phyloP scores from a whole-genome alignment of 495 filamentous ascomycete species.

The Penicillium manginii region DNA sequence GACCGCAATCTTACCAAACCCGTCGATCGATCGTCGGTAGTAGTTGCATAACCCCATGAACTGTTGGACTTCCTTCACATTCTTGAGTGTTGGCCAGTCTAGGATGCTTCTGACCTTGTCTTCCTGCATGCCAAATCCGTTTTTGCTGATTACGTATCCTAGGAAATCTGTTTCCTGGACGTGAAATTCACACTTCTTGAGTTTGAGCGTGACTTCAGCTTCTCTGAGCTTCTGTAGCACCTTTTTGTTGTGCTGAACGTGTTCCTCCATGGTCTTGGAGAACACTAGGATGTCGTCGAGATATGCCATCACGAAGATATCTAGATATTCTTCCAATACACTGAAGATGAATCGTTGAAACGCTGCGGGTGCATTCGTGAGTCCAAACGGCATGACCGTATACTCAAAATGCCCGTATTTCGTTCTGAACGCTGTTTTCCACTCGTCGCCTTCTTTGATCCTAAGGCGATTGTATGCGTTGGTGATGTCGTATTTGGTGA shows the following conservation, averaged over 20 bases:
- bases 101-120: slow-evolving; percentile 17
- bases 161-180: slow-evolving; percentile 12
- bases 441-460: slow-evolving; percentile 26
- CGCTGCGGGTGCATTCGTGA: slow-evolving; percentile 14
- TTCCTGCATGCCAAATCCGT: slow-evolving; percentile 14
- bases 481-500: slow-evolving; percentile 25
- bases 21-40: slow-evolving; percentile 15
- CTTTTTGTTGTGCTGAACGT: neutral
- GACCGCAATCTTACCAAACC: slow-evolving; percentile 7
- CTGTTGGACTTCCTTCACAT: slow-evolving; percentile 13
- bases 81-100: slow-evolving; percentile 9
- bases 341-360: slow-evolving; percentile 40
- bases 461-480: slow-evolving; percentile 12
- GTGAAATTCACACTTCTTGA: slow-evolving; percentile 13
- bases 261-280: neutral
- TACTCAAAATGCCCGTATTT: slow-evolving; percentile 32
- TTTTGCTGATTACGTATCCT: slow-evolving; percentile 11
- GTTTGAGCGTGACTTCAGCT: neutral
- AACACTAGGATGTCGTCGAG: slow-evolving; percentile 43
- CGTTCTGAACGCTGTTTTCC: slow-evolving; percentile 39
- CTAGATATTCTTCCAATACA: slow-evolving; percentile 23
- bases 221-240: neutral
- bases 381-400: slow-evolving; percentile 24
- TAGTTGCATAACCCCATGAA: slow-evolving; percentile 20
- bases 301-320: slow-evolving; percentile 33